Evolutionary conservation across 1,284 basidiomycete species (phyloP), one percentile per base, ranked within the genome.

Genomic region (Wolfiporia cocos): DNA sequence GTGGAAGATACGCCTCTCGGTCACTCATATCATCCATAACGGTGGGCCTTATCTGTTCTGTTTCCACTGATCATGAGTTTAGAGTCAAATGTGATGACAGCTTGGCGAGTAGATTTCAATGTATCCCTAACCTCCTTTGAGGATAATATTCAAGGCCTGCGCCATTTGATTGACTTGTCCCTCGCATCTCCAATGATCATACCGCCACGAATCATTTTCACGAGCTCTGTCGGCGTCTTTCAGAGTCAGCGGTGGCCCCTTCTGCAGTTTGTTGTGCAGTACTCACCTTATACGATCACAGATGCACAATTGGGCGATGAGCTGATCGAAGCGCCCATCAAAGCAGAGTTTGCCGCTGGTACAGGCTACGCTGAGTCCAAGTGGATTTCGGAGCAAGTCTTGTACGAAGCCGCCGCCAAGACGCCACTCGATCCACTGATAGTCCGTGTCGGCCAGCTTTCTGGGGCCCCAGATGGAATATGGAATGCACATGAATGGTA

Each of bases 401-500:
- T 53, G 37, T 49, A 36, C 53, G 55, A 41, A 10, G 51, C 43
- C 5, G 34, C 38, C 37, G 51, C 40, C 44, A 49, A 42, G 28
- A 52, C 42, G 1, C 48, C 44, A 1, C 47, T 70, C 15, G 41
- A 46, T 1, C 51, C 61, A 1, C 49, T 61, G 14, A 52, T 65
- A 5, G 56, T 71, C 5, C 62, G 70, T n/a, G 61, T 72, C 29
- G 71, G 69, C 2, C 70, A 73, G 48, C 49, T 73, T 17, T 59
- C 58, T 29, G 69, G 70, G 2, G 46, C 50, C 10, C 41, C 46
- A 6, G 64, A 61, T 41, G 71, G 72, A 1, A 56, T 55, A 12
- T 74, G 73, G 71, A 66, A 63, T 31, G 52, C 58, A 34, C 58
- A 53, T 12, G 70, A 74, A 37, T 73, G 70, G 70, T 53, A 71